Conservation (phyloP, 2,329 filamentous ascomycete species). For the Aspergillus fumigatiaffinis region DNA sequence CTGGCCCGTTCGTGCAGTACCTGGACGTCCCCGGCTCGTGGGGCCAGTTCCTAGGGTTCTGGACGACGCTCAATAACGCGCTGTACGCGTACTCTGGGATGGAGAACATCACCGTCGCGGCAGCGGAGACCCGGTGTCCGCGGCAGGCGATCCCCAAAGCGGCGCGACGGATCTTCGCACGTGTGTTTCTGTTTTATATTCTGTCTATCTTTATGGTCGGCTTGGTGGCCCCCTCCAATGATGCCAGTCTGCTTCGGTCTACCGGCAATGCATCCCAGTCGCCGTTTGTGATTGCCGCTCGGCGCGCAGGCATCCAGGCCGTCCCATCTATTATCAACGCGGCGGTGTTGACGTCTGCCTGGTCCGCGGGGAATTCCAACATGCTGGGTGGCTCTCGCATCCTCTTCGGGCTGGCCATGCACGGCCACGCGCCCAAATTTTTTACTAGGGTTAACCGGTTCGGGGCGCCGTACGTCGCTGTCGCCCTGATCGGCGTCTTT, state of each 20-base stretch:
- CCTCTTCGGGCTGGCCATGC: conserved; percentile 1
- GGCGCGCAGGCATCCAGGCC: not conserved
- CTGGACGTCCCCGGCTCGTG: conserved; percentile 39
- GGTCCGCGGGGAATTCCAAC: not conserved
- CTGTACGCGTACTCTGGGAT: conserved; percentile 38
- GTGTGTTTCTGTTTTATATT: not conserved
- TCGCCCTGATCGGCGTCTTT: conserved; percentile 48
- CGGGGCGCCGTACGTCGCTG: conserved; percentile 52
- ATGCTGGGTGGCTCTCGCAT: not conserved
- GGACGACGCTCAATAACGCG: conserved; percentile 27
- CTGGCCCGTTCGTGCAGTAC: conserved; percentile 20
- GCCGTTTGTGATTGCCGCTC: not conserved
- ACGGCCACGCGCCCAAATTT: not conserved
- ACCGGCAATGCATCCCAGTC: not conserved
- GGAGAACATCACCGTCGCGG: conserved; percentile 21
- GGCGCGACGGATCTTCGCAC: not conserved
- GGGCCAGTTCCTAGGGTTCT: conserved; percentile 43
- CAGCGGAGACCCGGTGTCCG: not conserved
- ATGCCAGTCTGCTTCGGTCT: not conserved
- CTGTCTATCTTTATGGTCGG: not conserved
- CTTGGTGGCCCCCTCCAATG: not conserved
- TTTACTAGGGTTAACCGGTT: conserved; percentile 47
- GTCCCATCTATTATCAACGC: not conserved
- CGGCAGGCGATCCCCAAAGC: not conserved
- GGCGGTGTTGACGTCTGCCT: not conserved